Evolutionary conservation across 2,329 filamentous ascomycete genomes (phyloP).

Genomic region (Botrytis paeoniae): DNA sequence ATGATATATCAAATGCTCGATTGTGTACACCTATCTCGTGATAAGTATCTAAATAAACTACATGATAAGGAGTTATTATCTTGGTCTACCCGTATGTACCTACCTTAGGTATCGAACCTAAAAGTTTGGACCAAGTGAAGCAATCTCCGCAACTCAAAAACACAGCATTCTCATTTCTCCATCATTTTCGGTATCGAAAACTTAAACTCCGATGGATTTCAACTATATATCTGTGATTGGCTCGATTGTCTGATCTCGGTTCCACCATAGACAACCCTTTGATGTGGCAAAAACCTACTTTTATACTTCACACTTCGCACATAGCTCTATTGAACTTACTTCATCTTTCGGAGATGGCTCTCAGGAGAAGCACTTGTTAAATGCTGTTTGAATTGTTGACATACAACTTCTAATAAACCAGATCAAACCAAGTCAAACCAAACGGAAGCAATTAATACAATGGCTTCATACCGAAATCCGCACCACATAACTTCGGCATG

Average conservation of each 20-base stretch:
- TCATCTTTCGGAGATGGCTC: neutral
- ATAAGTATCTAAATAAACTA: neutral
- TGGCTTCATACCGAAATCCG: neutral
- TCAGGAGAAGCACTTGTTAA: neutral
- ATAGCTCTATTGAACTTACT: neutral
- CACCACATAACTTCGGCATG: neutral
- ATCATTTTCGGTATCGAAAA: constrained; percentile 10
- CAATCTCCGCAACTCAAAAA: neutral
- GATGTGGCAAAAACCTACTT: neutral
- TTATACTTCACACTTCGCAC: neutral
- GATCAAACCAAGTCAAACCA: no score
- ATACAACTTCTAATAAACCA: neutral
- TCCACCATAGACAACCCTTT: neutral
- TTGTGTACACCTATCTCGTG: neutral
- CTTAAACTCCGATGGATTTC: neutral
- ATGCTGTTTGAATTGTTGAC: neutral
- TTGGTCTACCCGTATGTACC: neutral
- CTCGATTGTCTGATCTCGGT: neutral
- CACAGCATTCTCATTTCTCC: constrained; percentile 11
- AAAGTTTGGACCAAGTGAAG: neutral
- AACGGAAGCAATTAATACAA: neutral
- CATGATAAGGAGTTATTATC: neutral
- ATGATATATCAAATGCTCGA: neutral
- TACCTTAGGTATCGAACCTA: neutral
- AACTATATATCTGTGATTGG: neutral